phyloP scores from a whole-genome alignment of 176 grass and related monocot species.

The Ensete glaucum region DNA sequence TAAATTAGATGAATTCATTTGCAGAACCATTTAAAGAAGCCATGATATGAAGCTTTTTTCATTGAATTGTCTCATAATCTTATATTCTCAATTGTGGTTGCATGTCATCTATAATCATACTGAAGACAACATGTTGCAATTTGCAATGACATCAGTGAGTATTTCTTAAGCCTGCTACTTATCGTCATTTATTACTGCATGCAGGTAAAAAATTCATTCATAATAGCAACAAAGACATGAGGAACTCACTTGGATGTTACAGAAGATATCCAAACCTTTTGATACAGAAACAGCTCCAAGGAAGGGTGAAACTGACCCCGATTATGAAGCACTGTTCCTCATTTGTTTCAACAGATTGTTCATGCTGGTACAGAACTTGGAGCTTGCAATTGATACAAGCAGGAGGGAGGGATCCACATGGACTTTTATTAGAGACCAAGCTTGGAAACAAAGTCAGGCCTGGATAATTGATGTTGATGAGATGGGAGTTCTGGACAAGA shows the following conservation, averaged over 20 bases:
- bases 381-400: neutral
- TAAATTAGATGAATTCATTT: neutral
- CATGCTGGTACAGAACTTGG: neutral
- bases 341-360: slow-evolving; percentile 16
- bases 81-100: neutral
- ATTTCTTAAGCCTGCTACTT: too few relatives aligned
- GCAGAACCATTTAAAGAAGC: neutral
- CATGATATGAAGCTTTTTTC: neutral
- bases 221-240: neutral
- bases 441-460: slow-evolving; percentile 25
- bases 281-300: neutral
- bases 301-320: neutral
- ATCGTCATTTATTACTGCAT: neutral
- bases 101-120: too few relatives aligned
- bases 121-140: too few relatives aligned
- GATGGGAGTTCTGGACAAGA: neutral
- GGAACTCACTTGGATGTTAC: neutral
- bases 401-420: neutral
- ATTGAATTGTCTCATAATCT: neutral
- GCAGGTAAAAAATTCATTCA: neutral
- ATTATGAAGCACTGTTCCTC: slow-evolving; percentile 10
- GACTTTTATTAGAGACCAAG: slow-evolving; percentile 18
- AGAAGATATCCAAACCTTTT: neutral
- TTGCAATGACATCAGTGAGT: too few relatives aligned
- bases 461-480: neutral